Conservation (phyloP, 495 filamentous ascomycete species). For the Neurospora sp. region DNA sequence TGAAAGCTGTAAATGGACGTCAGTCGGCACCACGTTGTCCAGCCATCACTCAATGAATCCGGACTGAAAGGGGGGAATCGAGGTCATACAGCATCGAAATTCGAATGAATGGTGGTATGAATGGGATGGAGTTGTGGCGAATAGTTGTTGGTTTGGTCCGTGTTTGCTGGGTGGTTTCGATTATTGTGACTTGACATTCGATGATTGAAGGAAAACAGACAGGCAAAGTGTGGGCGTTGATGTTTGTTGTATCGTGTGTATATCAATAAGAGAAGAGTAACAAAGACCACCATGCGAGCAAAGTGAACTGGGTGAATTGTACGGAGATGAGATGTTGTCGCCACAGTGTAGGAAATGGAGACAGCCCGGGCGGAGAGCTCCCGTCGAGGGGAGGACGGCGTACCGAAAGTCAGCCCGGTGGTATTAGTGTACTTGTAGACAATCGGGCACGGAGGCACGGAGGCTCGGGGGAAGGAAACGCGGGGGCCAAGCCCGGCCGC, state of each 20-base stretch:
- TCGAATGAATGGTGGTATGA: neutral
- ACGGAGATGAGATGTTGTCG: neutral
- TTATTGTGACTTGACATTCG: neutral
- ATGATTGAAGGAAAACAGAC: neutral
- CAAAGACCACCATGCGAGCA: neutral
- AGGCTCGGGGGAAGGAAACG: neutral
- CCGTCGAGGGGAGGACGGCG: neutral
- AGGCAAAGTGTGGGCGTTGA: neutral
- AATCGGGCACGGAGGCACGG: neutral
- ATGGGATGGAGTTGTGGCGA: neutral
- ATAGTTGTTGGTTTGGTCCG: neutral
- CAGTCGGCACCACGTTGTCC: neutral
- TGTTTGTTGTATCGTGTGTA: neutral
- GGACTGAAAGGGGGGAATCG: neutral
- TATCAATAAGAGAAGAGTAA: neutral
- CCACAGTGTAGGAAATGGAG: neutral
- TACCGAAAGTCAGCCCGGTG: neutral
- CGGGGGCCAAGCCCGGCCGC: neutral
- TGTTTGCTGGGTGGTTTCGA: conserved; percentile 5
- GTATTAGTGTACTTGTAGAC: neutral
- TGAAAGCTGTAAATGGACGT: neutral
- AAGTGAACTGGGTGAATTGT: neutral
- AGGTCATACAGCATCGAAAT: neutral
- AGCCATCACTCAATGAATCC: neutral
- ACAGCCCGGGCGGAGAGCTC: neutral